These are phyloP conservation scores for Notholithocarpus densiflorus DNA, from an alignment of 306 rosid species.

Conservation along the genomic window DNA sequence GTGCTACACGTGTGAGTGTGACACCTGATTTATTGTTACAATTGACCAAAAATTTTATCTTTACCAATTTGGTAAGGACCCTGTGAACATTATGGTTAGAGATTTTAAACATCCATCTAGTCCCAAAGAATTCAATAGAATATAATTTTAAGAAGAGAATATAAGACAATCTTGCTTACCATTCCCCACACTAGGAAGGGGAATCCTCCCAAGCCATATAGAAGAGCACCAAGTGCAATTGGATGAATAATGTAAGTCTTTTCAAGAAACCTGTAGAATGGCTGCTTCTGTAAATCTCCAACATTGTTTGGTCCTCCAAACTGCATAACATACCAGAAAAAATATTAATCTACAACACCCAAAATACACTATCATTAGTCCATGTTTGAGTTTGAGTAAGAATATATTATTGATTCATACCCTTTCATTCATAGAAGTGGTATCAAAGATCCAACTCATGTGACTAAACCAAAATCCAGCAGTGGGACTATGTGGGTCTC, in stretches of 20 bases:
- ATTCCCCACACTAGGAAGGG: constrained; percentile 94
- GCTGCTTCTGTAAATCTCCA: constrained; percentile 72
- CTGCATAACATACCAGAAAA: constrained; percentile 35
- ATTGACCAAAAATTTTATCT: not conserved
- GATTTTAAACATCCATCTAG: not conserved
- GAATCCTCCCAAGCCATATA: constrained; percentile 70
- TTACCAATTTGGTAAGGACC: not conserved
- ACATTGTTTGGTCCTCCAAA: constrained; percentile 71
- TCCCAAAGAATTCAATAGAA: not conserved
- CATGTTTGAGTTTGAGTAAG: not conserved
- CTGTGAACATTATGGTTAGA: too few relatives aligned
- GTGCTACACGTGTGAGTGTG: not conserved
- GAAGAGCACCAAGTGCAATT: constrained; percentile 66
- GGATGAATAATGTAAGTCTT: constrained; percentile 69
- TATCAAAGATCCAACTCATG: constrained; percentile 84
- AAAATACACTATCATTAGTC: not conserved
- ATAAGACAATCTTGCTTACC: constrained; percentile 39
- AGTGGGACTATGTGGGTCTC: constrained; percentile 90
- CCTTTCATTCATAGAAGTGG: constrained; percentile 47
- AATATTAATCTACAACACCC: not conserved
- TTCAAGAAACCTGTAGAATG: constrained; percentile 61
- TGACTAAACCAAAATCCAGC: constrained; percentile 98
- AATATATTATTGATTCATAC: constrained; percentile 27
- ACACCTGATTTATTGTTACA: not conserved
- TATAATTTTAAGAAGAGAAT: not conserved